Conservation (phyloP, 768 basidiomycete genomes). For the Termitomyces sp. region DNA sequence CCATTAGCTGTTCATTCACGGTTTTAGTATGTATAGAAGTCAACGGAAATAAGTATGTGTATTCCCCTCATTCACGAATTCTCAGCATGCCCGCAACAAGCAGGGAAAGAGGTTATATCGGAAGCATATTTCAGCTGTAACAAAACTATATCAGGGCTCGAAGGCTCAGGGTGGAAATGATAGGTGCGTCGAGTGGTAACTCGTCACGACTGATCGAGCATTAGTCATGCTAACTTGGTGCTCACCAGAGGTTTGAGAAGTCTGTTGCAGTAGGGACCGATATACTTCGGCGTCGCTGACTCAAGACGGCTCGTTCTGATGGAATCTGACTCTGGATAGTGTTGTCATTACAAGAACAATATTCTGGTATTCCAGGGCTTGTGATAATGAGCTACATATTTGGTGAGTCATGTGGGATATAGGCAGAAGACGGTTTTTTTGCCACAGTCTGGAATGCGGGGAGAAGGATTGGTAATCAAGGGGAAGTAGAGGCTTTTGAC, state of each 20-base stretch:
- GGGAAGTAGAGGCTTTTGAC: not conserved
- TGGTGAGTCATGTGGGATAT: conserved; percentile 8
- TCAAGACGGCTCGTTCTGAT: conserved; percentile 8
- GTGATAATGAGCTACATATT: not conserved
- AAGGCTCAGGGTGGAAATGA: not conserved
- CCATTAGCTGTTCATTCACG: not conserved
- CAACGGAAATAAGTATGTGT: not conserved
- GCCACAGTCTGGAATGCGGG: conserved; percentile 1
- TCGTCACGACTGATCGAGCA: not conserved
- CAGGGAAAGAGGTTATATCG: not conserved
- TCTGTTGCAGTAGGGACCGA: not conserved
- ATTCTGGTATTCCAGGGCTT: not conserved
- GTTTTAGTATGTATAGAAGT: not conserved
- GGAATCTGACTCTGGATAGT: not conserved
- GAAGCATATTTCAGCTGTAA: conserved; percentile 1
- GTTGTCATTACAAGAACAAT: not conserved
- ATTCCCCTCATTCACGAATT: not conserved
- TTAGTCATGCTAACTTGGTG: not conserved
- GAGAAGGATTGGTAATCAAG: conserved; percentile 5
- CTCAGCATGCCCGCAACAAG: not conserved
- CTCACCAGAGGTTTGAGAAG: not conserved
- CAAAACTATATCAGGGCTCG: not conserved
- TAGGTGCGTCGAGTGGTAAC: not conserved
- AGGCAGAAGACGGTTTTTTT: not conserved
- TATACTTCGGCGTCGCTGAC: not conserved